phyloP scores from a whole-genome alignment of 257 asterid species.

The Misopates orontium region DNA sequence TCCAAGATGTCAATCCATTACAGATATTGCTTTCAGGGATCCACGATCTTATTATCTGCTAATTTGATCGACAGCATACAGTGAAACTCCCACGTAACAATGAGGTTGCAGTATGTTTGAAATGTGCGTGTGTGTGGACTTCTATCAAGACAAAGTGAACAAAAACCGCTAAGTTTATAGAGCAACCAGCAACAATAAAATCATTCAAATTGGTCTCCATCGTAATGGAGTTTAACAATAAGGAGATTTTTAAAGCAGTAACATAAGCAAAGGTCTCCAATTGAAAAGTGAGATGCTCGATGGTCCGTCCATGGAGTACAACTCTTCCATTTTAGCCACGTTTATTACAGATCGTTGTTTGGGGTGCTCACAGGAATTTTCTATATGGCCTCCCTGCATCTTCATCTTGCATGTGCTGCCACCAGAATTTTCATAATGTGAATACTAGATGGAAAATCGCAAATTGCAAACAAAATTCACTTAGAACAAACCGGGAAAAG shows the following conservation, averaged over 20 bases:
- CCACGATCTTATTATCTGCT: too few species aligned
- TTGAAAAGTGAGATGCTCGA: constrained; percentile 7
- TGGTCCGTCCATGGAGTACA: constrained; percentile 23
- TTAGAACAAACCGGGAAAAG: neutral
- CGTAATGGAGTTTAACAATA: constrained; percentile 18
- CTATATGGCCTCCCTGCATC: constrained; percentile 84
- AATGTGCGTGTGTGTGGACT: too few species aligned
- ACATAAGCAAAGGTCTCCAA: constrained; percentile 17
- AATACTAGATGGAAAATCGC: constrained; percentile 3
- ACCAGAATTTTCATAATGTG: constrained; percentile 28
- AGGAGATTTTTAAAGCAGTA: neutral
- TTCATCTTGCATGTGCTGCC: constrained; percentile 93
- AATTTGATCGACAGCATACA: too few species aligned
- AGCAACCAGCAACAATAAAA: constrained; percentile 12
- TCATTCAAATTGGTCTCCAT: neutral
- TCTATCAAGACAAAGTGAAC: neutral
- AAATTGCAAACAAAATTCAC: neutral
- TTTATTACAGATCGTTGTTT: constrained; percentile 28
- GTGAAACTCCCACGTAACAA: too few species aligned
- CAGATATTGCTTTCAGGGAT: too few species aligned
- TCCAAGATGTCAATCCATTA: too few species aligned
- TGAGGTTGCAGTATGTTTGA: too few species aligned
- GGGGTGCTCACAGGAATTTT: constrained; percentile 47
- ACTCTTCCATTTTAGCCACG: constrained; percentile 34
- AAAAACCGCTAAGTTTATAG: neutral